Evolutionary conservation across 78 protist genomes (phyloP), one percentile per base, ranked within the genome.

Genomic region (Diacronema lutheri): DNA sequence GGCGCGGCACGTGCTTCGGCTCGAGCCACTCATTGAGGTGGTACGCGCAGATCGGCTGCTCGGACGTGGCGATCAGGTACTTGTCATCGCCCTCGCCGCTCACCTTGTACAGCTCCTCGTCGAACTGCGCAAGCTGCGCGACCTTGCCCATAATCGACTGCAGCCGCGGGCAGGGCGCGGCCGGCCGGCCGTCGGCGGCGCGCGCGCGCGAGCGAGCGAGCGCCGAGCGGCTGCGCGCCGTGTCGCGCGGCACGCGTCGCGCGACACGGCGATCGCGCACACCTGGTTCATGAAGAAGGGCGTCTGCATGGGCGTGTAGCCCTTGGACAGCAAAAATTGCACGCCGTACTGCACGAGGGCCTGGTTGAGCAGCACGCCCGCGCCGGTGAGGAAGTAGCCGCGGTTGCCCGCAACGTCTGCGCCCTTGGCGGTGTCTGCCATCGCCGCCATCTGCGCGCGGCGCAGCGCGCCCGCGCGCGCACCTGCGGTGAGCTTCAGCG

Each of bases 111-210:
- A 99, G 95, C 90, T 94, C 98, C 86, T 98, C 99, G 87, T 99
- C 99, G 83, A 98, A 99, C 85, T 97, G 94, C 69, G 88, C 92
- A 40, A 99, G 95, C 93, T 99, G 99, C 33, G 99, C 99, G 23
- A 50, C 81, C 88, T 92, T 79, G 69, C 89, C 92, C 99, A 98
- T 97, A 46, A 79, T 50, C 68, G 84, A 58, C 71, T 57, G 25
- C 35, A n/a, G n/a, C n/a, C n/a, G n/a, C n/a, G n/a, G n/a, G n/a
- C n/a, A n/a, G n/a, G n/a, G 16, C 71, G 35, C 20, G 33, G 20
- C n/a, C n/a, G n/a, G n/a, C n/a, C n/a, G n/a, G n/a, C n/a, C n/a
- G n/a, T n/a, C n/a, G n/a, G n/a, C n/a, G 77, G 14, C 37, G 35
- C 44, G 5, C 46, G 46, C n/a, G n/a, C n/a, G n/a, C n/a, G n/a